Evolutionary conservation across 1,139 yeast species (phyloP), one percentile per base, ranked within the genome.

Genomic region (Candida pseudoviswanathii): DNA sequence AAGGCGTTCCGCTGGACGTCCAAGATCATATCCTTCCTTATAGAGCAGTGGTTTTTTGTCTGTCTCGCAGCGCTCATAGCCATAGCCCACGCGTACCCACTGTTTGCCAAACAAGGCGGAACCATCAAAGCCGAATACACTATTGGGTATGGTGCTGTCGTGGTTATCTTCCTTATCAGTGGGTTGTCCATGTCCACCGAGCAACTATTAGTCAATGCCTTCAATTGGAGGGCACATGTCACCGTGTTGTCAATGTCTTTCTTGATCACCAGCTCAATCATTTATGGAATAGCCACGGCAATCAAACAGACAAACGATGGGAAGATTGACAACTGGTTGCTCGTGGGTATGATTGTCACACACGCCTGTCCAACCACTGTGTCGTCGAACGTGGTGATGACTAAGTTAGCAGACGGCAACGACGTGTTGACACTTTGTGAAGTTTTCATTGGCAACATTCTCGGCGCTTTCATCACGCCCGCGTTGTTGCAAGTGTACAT

Each of bases 281-380:
- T 88, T 51, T 90, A 75, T 64, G 97, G 96, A 1, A 73, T 90
- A 45, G 85, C 84, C 41, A 71, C 80, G 48, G 96, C 88, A 0
- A 84, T 90, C 39, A 75, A 78, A 55, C 73, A 75, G 2, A 81
- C 94, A 0, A 63, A 84, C 56, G 76, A 88, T 61, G 69, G 71
- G 3, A 57, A 65, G 4, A 88, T 90, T 34, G 86, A 85, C 57
- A 76, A 80, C 30, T 89, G 94, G 88, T 75, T 89, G 55, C 71
- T 90, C 41, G 88, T 81, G 50, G 97, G 97, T 0, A 68, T 90
- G 56, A 80, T 91, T 34, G 86, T 89, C 43, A 87, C 96, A 2
- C 89, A 89, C 43, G 81, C 94, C 4, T 89, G 96, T 65, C 97
- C 97, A 37, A 91, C 97, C 10, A 90, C 97, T 0, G 96, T 90